Base-by-base conservation (phyloP, 495 filamentous ascomycete genomes). In the Penicillium fimorum region DNA sequence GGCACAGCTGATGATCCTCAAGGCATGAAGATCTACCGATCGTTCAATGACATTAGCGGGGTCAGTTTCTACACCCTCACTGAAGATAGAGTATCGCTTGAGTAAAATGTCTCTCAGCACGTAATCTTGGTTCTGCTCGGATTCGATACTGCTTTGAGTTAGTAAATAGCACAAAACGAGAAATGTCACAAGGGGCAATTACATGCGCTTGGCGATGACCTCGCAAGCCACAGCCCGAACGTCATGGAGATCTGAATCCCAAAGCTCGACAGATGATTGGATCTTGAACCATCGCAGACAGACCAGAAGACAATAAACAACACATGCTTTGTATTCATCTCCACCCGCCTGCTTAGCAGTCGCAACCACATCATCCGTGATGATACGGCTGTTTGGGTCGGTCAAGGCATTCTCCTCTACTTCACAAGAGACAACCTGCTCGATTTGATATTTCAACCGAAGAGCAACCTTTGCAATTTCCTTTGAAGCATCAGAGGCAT, bases 121-220 rank as follows among this genome's bases (percentile, higher is more conserved):
- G 64, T 88, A 91, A 25, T 83, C 68, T 51, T 85, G 79, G 66
- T 96, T 81, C 13, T 91, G 83, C 65, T 94, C 91, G 3, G 71
- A 59, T 70, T 98, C 94, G 67, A 98, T 97, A 60, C 81, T 86
- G 54, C 25, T 50, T 5, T 18, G 4, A 41, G 50, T 70, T 18
- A 64, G 62, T n/a, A 53, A 53, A 9, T 4, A 27, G 2, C 15
- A 25, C 6, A 15, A 24, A 12, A 18, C 22, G 24, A 2, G 12
- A 43, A 41, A 35, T 29, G 3, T 17, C 8, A 27, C 17, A 18
- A 32, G 44, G 10, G 44, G 15, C 37, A 22, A 61, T 50, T 75
- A 86, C 85, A 97, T 85, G 38, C 79, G 79, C 78, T 97, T 98
- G n/a, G 95, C 91, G 51, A 98, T 88, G 40, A 96, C 84, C 71